Conservation (phyloP, 805 yeast species). For the Yarrowia sp. region DNA sequence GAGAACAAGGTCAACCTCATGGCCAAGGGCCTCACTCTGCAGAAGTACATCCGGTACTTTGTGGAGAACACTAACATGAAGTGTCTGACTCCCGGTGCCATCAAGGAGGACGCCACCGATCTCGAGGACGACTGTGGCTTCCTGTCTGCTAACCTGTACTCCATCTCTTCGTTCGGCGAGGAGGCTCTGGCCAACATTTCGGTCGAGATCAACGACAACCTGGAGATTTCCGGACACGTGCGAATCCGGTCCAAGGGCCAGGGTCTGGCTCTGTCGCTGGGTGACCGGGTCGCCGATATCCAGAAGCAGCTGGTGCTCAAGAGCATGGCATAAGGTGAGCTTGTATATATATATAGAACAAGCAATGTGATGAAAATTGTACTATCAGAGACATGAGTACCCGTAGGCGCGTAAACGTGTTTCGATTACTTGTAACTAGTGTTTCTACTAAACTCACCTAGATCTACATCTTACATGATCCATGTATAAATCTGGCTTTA, state of each 20-base stretch:
- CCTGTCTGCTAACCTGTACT: constrained; percentile 91
- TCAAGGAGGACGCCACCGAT: constrained; percentile 60
- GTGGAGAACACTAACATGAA: constrained; percentile 90
- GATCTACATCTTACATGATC: constrained; percentile 4
- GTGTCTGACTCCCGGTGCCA: constrained; percentile 91
- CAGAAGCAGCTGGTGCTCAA: constrained; percentile 54
- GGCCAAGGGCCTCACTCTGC: constrained; percentile 58
- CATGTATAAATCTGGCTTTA: not conserved
- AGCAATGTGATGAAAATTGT: constrained; percentile 34
- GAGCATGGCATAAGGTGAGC: constrained; percentile 34
- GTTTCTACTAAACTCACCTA: too few relatives aligned
- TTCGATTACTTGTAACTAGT: too few relatives aligned
- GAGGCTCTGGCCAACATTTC: constrained; percentile 96
- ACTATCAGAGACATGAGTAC: not conserved
- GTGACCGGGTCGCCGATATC: constrained; percentile 86
- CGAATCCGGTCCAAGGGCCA: constrained; percentile 97
- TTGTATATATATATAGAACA: constrained; percentile 8
- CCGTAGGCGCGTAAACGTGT: too few relatives aligned
- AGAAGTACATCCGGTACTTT: constrained; percentile 77
- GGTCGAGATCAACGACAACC: constrained; percentile 78
- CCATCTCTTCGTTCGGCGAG: constrained; percentile 93
- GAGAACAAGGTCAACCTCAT: constrained; percentile 91
- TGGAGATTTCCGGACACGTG: constrained; percentile 88
- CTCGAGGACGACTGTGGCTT: constrained; percentile 70
- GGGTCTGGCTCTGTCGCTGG: constrained; percentile 92